Evolutionary conservation across 2,329 filamentous ascomycete genomes (phyloP).

Genomic region (Laburnicola sp.): DNA sequence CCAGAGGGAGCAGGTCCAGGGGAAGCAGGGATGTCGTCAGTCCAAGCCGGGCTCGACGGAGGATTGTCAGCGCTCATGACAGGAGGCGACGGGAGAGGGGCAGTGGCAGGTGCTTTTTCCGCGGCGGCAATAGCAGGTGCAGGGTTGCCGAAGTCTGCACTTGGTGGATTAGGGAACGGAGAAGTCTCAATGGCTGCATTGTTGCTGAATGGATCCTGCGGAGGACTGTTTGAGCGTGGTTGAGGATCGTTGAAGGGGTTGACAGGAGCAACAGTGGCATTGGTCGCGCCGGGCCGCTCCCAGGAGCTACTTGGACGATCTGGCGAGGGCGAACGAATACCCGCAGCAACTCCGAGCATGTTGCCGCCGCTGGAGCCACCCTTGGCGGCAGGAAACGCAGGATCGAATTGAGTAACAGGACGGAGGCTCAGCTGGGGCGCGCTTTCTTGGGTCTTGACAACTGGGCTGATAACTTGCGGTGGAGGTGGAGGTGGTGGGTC

Average conservation of each 20-base stretch:
- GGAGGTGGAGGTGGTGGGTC: slow-evolving; percentile 15
- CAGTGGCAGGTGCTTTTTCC: slow-evolving; percentile 46
- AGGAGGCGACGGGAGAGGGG: slow-evolving; percentile 36
- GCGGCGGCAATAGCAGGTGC: slow-evolving; percentile 48
- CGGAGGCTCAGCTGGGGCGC: slow-evolving; percentile 78
- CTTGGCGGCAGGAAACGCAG: slow-evolving; percentile 59
- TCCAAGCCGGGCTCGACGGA: slow-evolving; percentile 62
- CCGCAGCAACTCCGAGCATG: slow-evolving; percentile 36
- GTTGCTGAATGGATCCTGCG: slow-evolving; percentile 63
- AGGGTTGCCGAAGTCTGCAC: slow-evolving; percentile 35
- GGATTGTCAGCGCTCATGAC: slow-evolving; percentile 55
- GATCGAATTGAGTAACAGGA: slow-evolving; percentile 81
- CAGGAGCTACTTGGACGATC: slow-evolving; percentile 40
- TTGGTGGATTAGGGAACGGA: slow-evolving; percentile 17
- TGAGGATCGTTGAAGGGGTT: slow-evolving; percentile 71
- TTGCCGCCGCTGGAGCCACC: slow-evolving; percentile 43
- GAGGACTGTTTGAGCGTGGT: slow-evolving; percentile 45
- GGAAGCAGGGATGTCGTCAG: slow-evolving; percentile 61
- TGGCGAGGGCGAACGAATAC: slow-evolving; percentile 24
- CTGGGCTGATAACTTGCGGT: slow-evolving; percentile 21
- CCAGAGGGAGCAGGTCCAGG: slow-evolving; percentile 50
- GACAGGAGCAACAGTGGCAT: slow-evolving; percentile 48
- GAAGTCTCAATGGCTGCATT: slow-evolving; percentile 44
- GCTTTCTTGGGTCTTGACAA: slow-evolving; percentile 50
- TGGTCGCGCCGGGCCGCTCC: slow-evolving; percentile 45